Evolutionary conservation across 352 stramenopile genomes (phyloP).

Genomic region (Elongisporangium prolatum): DNA sequence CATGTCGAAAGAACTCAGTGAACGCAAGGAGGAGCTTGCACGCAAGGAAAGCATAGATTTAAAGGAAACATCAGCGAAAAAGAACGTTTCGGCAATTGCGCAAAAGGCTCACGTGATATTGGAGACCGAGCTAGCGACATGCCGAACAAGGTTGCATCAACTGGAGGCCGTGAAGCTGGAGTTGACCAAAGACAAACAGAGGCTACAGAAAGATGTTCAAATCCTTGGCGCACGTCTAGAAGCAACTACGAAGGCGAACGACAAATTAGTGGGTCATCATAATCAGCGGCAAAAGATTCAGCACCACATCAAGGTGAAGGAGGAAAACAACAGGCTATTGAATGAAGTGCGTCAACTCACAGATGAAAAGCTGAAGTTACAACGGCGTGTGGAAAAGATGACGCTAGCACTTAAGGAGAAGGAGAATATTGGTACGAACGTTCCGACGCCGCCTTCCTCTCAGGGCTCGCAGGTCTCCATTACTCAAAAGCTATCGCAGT

Average conservation of each 20-base stretch:
- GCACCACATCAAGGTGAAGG: slow-evolving; percentile 76
- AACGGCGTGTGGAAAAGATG: slow-evolving; percentile 43
- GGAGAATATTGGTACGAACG: slow-evolving; percentile 48
- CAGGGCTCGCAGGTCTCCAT: slow-evolving; percentile 7
- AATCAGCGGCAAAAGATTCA: slow-evolving; percentile 84
- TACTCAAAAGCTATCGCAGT: slow-evolving; percentile 1
- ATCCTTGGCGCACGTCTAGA: slow-evolving; percentile 31
- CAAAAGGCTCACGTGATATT: not conserved
- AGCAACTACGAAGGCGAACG: slow-evolving; percentile 44
- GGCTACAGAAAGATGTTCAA: slow-evolving; percentile 35
- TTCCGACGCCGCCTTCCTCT: slow-evolving; percentile 9
- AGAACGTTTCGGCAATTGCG: not conserved
- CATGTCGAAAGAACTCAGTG: not conserved
- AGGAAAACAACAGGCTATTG: slow-evolving; percentile 78
- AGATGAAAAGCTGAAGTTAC: slow-evolving; percentile 57
- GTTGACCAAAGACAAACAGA: slow-evolving; percentile 35
- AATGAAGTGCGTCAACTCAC: slow-evolving; percentile 60
- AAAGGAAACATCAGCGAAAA: not conserved
- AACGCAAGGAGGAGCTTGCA: not conserved
- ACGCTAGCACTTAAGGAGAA: slow-evolving; percentile 55
- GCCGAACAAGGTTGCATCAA: slow-evolving; percentile 7
- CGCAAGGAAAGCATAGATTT: not conserved
- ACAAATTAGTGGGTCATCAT: slow-evolving; percentile 72
- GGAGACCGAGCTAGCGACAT: not conserved
- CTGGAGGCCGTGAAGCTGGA: slow-evolving; percentile 16